Conservation (phyloP, 164 flowering plant species). For the Vitis cinerea region DNA sequence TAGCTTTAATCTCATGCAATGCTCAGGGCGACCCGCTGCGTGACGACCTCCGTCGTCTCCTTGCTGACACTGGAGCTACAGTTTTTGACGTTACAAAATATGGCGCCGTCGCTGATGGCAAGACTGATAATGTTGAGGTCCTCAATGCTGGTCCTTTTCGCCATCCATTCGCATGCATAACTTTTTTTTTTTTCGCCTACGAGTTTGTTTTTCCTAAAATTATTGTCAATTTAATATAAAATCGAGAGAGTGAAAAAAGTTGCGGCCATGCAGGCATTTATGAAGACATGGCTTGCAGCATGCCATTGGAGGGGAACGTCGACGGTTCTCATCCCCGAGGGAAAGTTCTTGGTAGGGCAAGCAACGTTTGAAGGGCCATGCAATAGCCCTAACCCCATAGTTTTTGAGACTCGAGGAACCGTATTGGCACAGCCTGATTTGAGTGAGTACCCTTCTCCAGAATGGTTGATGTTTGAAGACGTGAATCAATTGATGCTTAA, state of each 20-base stretch:
- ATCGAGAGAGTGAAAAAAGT: no score
- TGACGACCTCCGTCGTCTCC: constrained; percentile 7
- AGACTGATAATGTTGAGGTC: constrained; percentile 30
- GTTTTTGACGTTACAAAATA: constrained; percentile 28
- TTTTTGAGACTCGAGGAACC: constrained; percentile 46
- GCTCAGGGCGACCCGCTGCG: neutral
- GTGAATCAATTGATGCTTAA: constrained; percentile 33
- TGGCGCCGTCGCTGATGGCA: constrained; percentile 39
- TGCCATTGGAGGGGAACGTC: constrained; percentile 28
- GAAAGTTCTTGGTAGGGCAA: constrained; percentile 34
- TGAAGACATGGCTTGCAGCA: constrained; percentile 44
- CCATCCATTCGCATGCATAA: neutral
- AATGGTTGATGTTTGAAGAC: constrained; percentile 40
- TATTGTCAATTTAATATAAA: no score
- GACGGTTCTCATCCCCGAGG: constrained; percentile 41
- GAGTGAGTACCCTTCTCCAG: constrained; percentile 21
- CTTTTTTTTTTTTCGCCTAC: no score
- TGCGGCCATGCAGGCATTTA: constrained; percentile 26
- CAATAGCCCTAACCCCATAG: constrained; percentile 25
- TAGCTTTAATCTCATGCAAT: constrained; percentile 16
- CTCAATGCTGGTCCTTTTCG: neutral
- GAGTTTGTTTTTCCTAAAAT: no score
- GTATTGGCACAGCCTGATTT: constrained; percentile 35
- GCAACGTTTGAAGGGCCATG: constrained; percentile 52
- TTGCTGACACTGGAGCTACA: constrained; percentile 13